phyloP scores from a whole-genome alignment of 2,329 filamentous ascomycete genomes.

The Tolypocladium paradoxum region DNA sequence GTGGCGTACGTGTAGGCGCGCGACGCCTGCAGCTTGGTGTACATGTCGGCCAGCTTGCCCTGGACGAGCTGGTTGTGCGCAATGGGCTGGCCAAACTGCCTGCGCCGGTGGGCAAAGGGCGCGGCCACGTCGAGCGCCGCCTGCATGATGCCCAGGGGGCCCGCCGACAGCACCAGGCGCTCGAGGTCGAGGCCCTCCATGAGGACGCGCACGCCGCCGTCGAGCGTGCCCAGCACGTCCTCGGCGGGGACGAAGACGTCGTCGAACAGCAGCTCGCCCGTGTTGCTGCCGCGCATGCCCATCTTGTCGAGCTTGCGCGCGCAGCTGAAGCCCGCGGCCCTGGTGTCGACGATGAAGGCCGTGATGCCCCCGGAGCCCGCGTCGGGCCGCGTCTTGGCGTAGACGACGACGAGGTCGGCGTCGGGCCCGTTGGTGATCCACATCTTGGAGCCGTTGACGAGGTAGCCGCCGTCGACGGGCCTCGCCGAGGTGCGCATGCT shows the following conservation, averaged over 20 bases:
- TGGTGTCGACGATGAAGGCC: conserved; percentile 77
- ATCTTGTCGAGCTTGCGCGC: conserved; percentile 93
- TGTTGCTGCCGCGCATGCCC: conserved; percentile 95
- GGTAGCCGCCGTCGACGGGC: conserved; percentile 71
- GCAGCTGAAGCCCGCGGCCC: conserved; percentile 66
- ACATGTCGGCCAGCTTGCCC: conserved; percentile 92
- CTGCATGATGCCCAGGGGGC: conserved; percentile 91
- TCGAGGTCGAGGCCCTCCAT: conserved; percentile 97
- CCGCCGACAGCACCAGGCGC: conserved; percentile 80
- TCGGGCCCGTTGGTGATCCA: conserved; percentile 99
- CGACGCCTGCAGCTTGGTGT: conserved; percentile 79
- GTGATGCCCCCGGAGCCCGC: conserved; percentile 84
- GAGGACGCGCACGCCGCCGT: conserved; percentile 77
- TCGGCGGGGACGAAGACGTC: conserved; percentile 77
- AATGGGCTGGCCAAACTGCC: conserved; percentile 79
- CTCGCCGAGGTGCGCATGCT: conserved; percentile 85
- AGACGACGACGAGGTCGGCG: conserved; percentile 88
- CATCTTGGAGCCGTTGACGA: conserved; percentile 91
- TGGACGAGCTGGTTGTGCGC: conserved; percentile 90
- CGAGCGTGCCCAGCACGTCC: conserved; percentile 69
- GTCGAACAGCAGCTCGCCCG: conserved; percentile 86
- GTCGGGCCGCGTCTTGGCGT: conserved; percentile 82
- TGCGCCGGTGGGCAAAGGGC: conserved; percentile 79
- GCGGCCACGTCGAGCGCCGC: conserved; percentile 74
- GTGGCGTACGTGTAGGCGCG: conserved; percentile 82